phyloP scores from a whole-genome alignment of 257 asterid species.

The Solanum microdontum region DNA sequence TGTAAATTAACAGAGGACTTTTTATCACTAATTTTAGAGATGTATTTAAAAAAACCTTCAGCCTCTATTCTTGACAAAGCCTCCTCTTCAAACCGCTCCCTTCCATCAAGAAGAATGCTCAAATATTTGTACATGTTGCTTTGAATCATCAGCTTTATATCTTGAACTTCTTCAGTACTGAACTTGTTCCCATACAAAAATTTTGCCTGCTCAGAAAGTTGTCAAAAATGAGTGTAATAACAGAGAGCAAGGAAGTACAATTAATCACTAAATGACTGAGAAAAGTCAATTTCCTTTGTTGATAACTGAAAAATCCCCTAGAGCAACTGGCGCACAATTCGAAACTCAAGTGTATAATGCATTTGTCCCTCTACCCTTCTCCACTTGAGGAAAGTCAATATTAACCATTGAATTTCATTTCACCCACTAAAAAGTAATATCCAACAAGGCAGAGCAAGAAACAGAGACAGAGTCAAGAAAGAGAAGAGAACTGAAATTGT shows the following conservation, averaged over 20 bases:
- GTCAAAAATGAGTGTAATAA: not conserved
- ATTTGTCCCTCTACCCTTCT: not conserved
- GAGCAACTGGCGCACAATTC: not conserved
- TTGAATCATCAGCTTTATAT: conserved; percentile 88
- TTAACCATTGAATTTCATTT: not conserved
- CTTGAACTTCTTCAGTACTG: conserved; percentile 63
- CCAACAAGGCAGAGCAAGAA: not conserved
- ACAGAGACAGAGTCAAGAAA: not conserved
- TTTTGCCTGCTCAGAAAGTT: conserved; percentile 54
- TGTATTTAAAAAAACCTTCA: conserved; percentile 16
- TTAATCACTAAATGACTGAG: not conserved
- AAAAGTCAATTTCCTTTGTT: not conserved
- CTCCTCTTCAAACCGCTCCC: conserved; percentile 92
- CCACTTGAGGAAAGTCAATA: not conserved
- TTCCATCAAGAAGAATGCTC: conserved; percentile 82
- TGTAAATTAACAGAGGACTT: not conserved
- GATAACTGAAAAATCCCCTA: not conserved
- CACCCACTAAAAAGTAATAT: not conserved
- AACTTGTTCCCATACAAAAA: conserved; percentile 74
- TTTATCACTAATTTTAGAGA: conserved; percentile 16
- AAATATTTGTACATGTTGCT: conserved; percentile 85
- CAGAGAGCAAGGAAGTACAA: not conserved
- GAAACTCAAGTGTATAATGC: not conserved
- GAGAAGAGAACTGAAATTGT: not conserved
- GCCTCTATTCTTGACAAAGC: conserved; percentile 28